Evolutionary conservation across 2,329 filamentous ascomycete genomes (phyloP), one percentile per base, ranked within the genome.

Genomic region (Periconia sp.): DNA sequence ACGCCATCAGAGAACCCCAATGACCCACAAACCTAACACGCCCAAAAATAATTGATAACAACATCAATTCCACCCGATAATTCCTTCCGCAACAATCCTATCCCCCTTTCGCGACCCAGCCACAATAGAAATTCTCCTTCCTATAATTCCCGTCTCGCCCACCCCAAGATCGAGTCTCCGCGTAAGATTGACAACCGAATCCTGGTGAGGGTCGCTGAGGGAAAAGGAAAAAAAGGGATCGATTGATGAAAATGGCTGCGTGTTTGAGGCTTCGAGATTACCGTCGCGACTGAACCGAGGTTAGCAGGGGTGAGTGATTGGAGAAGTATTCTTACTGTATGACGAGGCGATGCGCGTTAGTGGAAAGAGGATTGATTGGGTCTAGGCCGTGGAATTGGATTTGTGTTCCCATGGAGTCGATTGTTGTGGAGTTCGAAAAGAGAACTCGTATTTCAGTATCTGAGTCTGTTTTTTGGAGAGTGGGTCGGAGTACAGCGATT

Each of bases 61-160:
- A 43, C 23, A 37, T 65, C 45, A 73, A 50, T 73, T 73, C 69
- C 70, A 73, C 2, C 70, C 70, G 47, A 71, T 64, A 11, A 73
- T 64, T 0, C 70, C 70, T 49, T 72, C 67, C 0, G 69, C 70
- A 0, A 73, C 44, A 0, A 54, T 61, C 47, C 60, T 37, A 2
- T 61, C 58, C 1, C 58, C 65, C 18, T 49, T 51, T 8, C 27
- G 55, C 23, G 63, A 64, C 10, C 61, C 58, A 0, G 52, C 65
- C 66, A 73, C 65, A 0, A 73, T 57, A 2, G 66, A 68, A 0
- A 73, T 56, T 18, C 65, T 62, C n/a, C 70, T 56, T 14, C 70
- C 70, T 10, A 73, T 62, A n/a, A 73, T 66, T 0, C 70, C 70
- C 2, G 44, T 52, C 15, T 68, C 66, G 3, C 70, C 65, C 9